phyloP scores from a whole-genome alignment of 129 eudicot genomes.

The Flaveria bidentis region DNA sequence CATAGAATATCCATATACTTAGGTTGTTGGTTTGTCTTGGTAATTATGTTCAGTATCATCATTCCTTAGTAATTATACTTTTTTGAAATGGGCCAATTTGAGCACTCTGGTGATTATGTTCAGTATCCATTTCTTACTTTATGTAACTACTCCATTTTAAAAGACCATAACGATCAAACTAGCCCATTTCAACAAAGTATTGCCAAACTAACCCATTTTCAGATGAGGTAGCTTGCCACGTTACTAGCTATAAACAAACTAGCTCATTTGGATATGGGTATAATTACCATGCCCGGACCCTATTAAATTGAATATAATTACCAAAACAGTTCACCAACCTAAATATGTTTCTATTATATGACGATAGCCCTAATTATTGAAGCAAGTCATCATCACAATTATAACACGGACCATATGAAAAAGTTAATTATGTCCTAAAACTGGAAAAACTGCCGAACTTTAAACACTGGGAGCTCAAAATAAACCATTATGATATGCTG shows the following conservation, averaged over 20 bases:
- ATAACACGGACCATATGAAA: slow-evolving; percentile 14
- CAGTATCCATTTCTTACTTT: slow-evolving; percentile 11
- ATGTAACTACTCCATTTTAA: slow-evolving; percentile 2
- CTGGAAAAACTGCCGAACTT: not conserved
- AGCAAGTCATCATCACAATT: not conserved
- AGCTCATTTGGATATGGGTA: not conserved
- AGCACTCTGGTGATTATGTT: not conserved
- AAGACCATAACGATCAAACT: not conserved
- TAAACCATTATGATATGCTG: slow-evolving; percentile 1
- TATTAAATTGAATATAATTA: not conserved
- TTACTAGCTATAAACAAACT: not conserved
- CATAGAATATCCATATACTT: not conserved
- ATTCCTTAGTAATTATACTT: not conserved
- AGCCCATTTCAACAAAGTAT: not conserved
- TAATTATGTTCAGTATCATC: not conserved
- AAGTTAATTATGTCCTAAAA: not conserved
- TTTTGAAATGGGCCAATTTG: not conserved
- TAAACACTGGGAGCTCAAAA: not conserved
- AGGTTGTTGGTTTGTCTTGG: not conserved
- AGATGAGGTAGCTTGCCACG: not conserved
- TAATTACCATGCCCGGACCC: not conserved
- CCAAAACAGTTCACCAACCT: not conserved
- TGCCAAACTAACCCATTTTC: not conserved
- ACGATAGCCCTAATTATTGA: not conserved
- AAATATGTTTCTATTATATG: not conserved